Base-by-base conservation (phyloP, 2,329 filamentous ascomycete genomes). In the Mariannaea elegans region DNA sequence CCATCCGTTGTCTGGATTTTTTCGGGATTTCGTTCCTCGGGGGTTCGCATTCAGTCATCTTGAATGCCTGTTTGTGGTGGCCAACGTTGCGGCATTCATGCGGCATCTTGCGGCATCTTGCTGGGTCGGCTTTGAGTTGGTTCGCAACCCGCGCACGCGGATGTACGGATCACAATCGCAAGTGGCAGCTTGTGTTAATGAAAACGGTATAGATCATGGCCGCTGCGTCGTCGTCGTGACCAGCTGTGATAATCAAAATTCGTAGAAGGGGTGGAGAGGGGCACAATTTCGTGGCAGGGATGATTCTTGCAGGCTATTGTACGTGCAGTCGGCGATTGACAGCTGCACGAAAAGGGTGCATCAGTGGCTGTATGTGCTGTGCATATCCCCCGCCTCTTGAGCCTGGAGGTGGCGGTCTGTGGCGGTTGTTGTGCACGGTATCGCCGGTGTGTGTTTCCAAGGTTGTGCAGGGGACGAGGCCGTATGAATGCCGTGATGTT, bases 291-390 rank as follows among this genome's bases (percentile, higher is more conserved):
- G 19, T 31, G 42, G 34, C 56, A 59, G 48, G 48, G 56, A 49
- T 53, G 10, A 48, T 42, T 48, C 49, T 53, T 59, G 56, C 49
- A 59, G 41, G 31, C 32, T 12, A 21, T 38, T 46, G 53, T 38
- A 16, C 29, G 29, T 23, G 41, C 29, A 38, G 45, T 56, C 48
- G 56, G 49, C 42, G 56, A 53, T 59, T 48, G 56, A 59, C 56
- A 59, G 42, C 42, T 59, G 56, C 56, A 59, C 34, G 55, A 41
- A 47, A 47, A 29, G n/a, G 21, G 41, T 53, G 51, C 51, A 54
- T 23, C 51, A 50, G 34, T 27, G n/a, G 12, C 18, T 41, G 38
- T 41, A 18, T 54, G 41, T 54, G 45, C 41, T 36, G 51, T 46
- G 51, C 51, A 54, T 44, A 44, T 54, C 51, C 51, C 51, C 50